Percentiles rank a stretch among this genome's conserved stretches.
These are phyloP conservation scores for Tephrocybe sp. DNA, from an alignment of 768 basidiomycete species.

Conservation along the genomic window DNA sequence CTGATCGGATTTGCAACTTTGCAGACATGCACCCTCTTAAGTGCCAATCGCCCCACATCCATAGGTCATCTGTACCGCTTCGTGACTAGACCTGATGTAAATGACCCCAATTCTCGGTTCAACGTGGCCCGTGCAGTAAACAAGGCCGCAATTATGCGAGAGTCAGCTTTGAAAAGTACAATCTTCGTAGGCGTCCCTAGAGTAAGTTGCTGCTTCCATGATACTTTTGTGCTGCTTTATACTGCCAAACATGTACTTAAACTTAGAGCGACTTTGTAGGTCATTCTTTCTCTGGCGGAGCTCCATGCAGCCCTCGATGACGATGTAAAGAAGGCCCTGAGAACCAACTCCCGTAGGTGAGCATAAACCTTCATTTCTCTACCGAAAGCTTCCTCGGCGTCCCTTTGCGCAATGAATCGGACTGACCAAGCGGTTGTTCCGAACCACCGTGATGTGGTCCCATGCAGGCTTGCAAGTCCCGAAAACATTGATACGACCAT, in stretches of 20 bases:
- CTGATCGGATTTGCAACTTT: slow-evolving; percentile 32
- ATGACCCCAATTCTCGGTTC: slow-evolving; percentile 37
- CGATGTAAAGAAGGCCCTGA: slow-evolving; percentile 72
- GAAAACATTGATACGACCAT: slow-evolving; percentile 69
- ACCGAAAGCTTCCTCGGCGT: slow-evolving; percentile 14
- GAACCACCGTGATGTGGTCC: slow-evolving; percentile 17
- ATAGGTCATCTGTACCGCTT: slow-evolving; percentile 82
- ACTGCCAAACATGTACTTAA: slow-evolving; percentile 8
- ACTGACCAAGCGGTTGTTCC: slow-evolving; percentile 13
- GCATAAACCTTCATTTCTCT: slow-evolving; percentile 12
- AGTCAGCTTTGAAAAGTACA: slow-evolving; percentile 84
- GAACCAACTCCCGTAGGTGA: slow-evolving; percentile 66
- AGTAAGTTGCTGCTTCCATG: slow-evolving; percentile 41
- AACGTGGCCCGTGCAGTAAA: slow-evolving; percentile 55
- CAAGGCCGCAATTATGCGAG: slow-evolving; percentile 83
- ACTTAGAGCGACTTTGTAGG: slow-evolving; percentile 40
- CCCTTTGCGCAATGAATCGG: slow-evolving; percentile 9
- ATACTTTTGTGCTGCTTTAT: slow-evolving; percentile 2
- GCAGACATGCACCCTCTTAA: slow-evolving; percentile 82
- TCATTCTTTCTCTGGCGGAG: slow-evolving; percentile 78
- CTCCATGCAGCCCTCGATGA: slow-evolving; percentile 76
- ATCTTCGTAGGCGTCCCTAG: slow-evolving; percentile 88
- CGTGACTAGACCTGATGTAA: slow-evolving; percentile 49
- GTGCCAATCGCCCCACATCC: slow-evolving; percentile 76
- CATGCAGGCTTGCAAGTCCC: slow-evolving; percentile 52